Percentiles rank a stretch among this genome's conserved stretches.
phyloP scores from a whole-genome alignment of 1,284 basidiomycete species.

The Tilletia setariae region DNA sequence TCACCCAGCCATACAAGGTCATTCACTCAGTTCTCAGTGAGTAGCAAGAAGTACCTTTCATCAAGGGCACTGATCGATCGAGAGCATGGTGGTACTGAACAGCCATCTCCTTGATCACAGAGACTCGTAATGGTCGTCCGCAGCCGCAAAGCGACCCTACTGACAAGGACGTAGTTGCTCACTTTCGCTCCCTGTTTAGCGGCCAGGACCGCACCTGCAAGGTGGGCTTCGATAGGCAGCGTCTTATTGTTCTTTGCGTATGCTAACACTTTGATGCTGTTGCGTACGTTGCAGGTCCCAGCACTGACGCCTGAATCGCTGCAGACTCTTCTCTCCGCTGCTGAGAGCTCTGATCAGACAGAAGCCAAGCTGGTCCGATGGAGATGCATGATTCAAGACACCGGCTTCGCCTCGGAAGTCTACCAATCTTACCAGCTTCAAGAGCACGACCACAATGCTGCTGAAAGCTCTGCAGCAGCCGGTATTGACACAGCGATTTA shows the following conservation, averaged over 20 bases:
- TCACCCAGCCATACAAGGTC: constrained; percentile 31
- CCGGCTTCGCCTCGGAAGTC: constrained; percentile 51
- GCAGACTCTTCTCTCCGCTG: constrained; percentile 10
- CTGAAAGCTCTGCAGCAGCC: not conserved
- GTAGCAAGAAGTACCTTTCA: not conserved
- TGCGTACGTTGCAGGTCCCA: constrained; percentile 21
- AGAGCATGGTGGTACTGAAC: not conserved
- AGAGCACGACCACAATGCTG: not conserved
- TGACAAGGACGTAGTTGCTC: constrained; percentile 27
- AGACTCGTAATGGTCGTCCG: not conserved
- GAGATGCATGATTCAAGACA: constrained; percentile 55
- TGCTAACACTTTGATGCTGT: not conserved
- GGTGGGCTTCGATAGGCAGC: not conserved
- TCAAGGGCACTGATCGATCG: not conserved
- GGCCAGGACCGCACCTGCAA: constrained; percentile 29
- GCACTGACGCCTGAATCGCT: constrained; percentile 24
- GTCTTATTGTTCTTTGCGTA: too few species aligned
- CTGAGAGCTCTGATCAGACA: constrained; percentile 27
- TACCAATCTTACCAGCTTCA: constrained; percentile 24
- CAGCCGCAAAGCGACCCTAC: constrained; percentile 27
- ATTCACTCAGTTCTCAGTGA: constrained; percentile 31
- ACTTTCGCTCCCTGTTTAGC: constrained; percentile 30
- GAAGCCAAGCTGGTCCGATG: constrained; percentile 44
- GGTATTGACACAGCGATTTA: not conserved
- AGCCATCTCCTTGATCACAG: not conserved